phyloP scores from a whole-genome alignment of 768 basidiomycete genomes.

The Hydnomerulius pinastri region DNA sequence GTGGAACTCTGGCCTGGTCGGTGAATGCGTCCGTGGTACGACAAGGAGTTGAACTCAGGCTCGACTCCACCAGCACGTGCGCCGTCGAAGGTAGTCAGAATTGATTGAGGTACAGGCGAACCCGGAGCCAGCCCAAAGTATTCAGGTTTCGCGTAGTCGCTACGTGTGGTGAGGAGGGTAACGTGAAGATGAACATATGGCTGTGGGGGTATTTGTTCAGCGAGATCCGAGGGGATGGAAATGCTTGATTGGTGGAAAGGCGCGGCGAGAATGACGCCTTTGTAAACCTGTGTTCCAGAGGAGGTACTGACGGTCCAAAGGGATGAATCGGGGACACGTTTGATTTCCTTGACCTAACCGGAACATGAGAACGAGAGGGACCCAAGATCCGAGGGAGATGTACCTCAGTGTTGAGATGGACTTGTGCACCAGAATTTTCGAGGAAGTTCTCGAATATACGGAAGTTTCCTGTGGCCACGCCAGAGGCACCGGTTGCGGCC shows the following conservation, averaged over 20 bases:
- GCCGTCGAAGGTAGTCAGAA: slow-evolving; percentile 76
- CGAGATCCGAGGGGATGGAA: slow-evolving; percentile 47
- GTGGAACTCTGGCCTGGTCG: slow-evolving; percentile 22
- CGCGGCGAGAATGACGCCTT: slow-evolving; percentile 81
- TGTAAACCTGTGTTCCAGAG: slow-evolving; percentile 54
- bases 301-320: slow-evolving; percentile 56
- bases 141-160: slow-evolving; percentile 54
- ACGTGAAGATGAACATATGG: slow-evolving; percentile 87
- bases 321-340: slow-evolving; percentile 42
- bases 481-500: slow-evolving; percentile 66
- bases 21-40: slow-evolving; percentile 67
- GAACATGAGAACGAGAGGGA: not conserved
- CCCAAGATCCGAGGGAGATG: not conserved
- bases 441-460: slow-evolving; percentile 85
- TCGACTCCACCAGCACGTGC: slow-evolving; percentile 51
- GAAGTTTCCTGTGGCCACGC: slow-evolving; percentile 79
- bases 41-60: slow-evolving; percentile 86
- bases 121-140: slow-evolving; percentile 65
- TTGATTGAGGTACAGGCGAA: slow-evolving; percentile 53
- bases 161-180: slow-evolving; percentile 82
- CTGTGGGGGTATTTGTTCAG: slow-evolving; percentile 60
- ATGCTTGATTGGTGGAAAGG: slow-evolving; percentile 77
- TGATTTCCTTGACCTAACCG: slow-evolving; percentile 54
- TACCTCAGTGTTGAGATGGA: slow-evolving; percentile 74
- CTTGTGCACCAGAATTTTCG: slow-evolving; percentile 62